Base-by-base conservation (phyloP, 2,329 filamentous ascomycete species). In the Knoxdaviesia capensis region DNA sequence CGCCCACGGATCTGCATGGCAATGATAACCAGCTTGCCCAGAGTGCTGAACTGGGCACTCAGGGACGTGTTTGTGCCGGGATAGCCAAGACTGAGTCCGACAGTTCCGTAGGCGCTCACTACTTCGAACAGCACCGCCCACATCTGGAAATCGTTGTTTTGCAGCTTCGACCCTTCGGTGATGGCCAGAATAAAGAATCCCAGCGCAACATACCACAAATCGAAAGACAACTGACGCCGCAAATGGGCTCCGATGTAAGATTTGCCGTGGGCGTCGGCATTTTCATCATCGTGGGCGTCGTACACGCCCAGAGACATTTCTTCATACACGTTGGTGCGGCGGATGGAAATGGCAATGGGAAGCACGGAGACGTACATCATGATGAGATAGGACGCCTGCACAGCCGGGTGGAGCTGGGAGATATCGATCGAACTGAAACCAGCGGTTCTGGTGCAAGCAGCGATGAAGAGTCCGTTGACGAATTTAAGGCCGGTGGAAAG, bases 321-420 rank as follows among this genome's bases (percentile, higher is more conserved):
- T 59, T 94, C 88, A 62, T 96, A 96, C 3, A 94, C 88, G 55
- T 96, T 96, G 45, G 88, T 94, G 48, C 83, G 71, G 42, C 88
- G 85, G 51, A 96, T 81, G 6, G 83, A 90, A 52, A 96, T 96
- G 54, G 90, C 88, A 51, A 96, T 93, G 5, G 88, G 88, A 51
- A 94, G 93, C 45, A 94, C 83, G 44, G 87, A 94, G 47, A 96
- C 94, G 59, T 96, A 96, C 90, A 96, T 96, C 90, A 96, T 96
- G 58, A 96, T 78, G 59, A 96, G 66, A 61, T 94, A 96, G 29
- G 86, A 84, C 9, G 92, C 85, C 52, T 94, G 87, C 44, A 94
- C 84, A 3, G 82, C 90, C 1, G 90, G 87, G 49, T 96, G 87
- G 2, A 98, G 65, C 0, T 71, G 62, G 2, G 80, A 65, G 35